phyloP scores from a whole-genome alignment of 306 rosid genomes.

The Luffa acutangula region DNA sequence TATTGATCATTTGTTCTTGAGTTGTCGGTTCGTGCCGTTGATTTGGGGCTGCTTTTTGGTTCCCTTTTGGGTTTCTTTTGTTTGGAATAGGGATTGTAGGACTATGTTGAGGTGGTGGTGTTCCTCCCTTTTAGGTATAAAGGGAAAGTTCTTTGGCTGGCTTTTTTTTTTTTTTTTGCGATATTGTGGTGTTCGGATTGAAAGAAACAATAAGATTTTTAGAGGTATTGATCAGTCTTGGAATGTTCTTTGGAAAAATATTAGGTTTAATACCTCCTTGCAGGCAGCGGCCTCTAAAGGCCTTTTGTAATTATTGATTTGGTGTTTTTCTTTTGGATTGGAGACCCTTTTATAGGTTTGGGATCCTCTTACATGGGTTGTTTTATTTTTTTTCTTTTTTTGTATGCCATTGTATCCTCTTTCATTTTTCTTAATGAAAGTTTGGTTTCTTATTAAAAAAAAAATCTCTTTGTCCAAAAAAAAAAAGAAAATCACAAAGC shows the following conservation, averaged over 20 bases:
- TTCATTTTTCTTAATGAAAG: too few species aligned
- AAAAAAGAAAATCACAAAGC: not conserved
- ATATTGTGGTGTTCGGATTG: too few species aligned
- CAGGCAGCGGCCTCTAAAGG: not conserved
- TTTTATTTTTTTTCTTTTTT: too few species aligned
- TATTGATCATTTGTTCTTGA: not conserved
- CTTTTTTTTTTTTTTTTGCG: too few species aligned
- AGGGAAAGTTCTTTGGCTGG: too few species aligned
- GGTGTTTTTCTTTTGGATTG: not conserved
- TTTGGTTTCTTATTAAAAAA: too few species aligned
- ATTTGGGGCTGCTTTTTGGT: not conserved
- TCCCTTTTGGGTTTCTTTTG: not conserved
- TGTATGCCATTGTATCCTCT: too few species aligned
- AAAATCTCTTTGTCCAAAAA: not conserved
- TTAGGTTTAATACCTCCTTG: not conserved
- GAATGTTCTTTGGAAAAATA: too few species aligned
- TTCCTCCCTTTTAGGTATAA: not conserved
- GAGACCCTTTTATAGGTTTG: not conserved
- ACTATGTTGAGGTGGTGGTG: not conserved
- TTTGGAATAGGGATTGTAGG: not conserved
- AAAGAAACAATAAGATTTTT: too few species aligned
- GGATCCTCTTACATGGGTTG: too few species aligned
- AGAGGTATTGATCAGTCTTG: too few species aligned
- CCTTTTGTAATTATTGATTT: not conserved
- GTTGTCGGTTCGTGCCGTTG: not conserved